Evolutionary conservation across 2,329 filamentous ascomycete species (phyloP), one percentile per base, ranked within the genome.

Genomic region (Alternaria sp.): DNA sequence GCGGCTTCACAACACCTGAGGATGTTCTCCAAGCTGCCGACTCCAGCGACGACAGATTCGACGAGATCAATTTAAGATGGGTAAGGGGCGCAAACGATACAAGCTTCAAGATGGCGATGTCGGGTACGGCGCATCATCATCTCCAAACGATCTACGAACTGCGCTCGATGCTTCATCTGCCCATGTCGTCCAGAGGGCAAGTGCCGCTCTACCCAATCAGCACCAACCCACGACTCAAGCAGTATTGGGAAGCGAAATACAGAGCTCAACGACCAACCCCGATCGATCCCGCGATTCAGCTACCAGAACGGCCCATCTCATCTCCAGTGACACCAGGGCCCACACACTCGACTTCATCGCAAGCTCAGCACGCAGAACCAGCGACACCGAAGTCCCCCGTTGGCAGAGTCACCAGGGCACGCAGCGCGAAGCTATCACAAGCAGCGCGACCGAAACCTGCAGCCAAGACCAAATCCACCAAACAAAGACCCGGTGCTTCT

Each of bases 31-130:
- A 60, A 6, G 62, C 61, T 6, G 59, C 65, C 12, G 69, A 71
- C 15, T 30, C 23, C 8, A 49, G 58, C 23, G 56, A 67, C 2
- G 66, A 61, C 10, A 13, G 30, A 7, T 67, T 57, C 17, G 40
- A 67, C 4, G 57, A 68, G 6, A 71, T 74, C 11, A 59, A 32
- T 0, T 9, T 74, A 19, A 56, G 62, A n/a, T 74, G 68, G 70
- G 28, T 69, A 2, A 66, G 63, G 44, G 68, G 68, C 11, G 9
- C 51, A 5, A 32, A 64, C 4, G 65, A 73, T 17, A 8, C 10
- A 0, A 46, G 19, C 17, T 44, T 60, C 6, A 59, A 23, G 6
- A 26, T 51, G 7, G 28, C 30, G 8, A 15, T 69, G 3, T 30
- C 30, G 3, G 72, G 69, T 3, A 59, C 61, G 3, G 60, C 68